Percentiles rank a stretch among this genome's conserved stretches.
These are phyloP conservation scores for Chlorella vulgaris DNA, from an alignment of 139 green algal species.

Conservation along the genomic window DNA sequence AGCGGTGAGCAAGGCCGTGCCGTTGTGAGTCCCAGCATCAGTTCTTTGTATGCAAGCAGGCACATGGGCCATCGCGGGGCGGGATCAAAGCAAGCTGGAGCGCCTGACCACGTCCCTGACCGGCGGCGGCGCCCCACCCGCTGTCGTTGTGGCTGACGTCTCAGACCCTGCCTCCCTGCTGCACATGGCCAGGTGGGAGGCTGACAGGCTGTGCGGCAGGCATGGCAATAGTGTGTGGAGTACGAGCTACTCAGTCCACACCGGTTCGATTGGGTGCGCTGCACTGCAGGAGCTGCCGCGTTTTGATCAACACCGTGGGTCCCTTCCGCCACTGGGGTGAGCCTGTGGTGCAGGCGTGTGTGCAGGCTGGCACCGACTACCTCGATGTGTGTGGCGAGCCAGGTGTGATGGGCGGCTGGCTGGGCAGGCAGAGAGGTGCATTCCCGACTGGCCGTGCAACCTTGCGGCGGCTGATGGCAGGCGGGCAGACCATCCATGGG, in stretches of 20 bases:
- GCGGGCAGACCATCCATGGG: too few species aligned
- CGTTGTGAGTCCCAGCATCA: too few species aligned
- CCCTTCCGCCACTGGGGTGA: conserved; percentile 68
- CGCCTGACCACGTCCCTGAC: neutral
- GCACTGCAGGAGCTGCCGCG: neutral
- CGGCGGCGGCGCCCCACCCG: neutral
- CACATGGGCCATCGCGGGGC: conserved; percentile 46
- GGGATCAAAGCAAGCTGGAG: conserved; percentile 41
- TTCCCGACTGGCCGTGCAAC: neutral
- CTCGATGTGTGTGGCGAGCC: conserved; percentile 76
- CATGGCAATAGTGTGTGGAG: too few species aligned
- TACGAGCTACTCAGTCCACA: too few species aligned
- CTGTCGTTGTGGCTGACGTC: conserved; percentile 57
- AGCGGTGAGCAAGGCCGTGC: too few species aligned
- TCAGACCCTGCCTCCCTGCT: conserved; percentile 39
- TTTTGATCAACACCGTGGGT: conserved; percentile 71
- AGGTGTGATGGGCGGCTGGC: conserved; percentile 34
- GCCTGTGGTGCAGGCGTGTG: conserved; percentile 59
- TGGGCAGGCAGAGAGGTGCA: neutral
- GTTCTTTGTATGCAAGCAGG: too few species aligned
- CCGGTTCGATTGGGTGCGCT: too few species aligned
- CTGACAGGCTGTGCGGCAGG: neutral
- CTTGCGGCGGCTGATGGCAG: too few species aligned
- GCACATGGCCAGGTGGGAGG: conserved; percentile 20
- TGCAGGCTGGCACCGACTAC: conserved; percentile 62